These are phyloP conservation scores for Saturnispora sekii DNA, from an alignment of 805 yeast genomes.

Conservation along the genomic window DNA sequence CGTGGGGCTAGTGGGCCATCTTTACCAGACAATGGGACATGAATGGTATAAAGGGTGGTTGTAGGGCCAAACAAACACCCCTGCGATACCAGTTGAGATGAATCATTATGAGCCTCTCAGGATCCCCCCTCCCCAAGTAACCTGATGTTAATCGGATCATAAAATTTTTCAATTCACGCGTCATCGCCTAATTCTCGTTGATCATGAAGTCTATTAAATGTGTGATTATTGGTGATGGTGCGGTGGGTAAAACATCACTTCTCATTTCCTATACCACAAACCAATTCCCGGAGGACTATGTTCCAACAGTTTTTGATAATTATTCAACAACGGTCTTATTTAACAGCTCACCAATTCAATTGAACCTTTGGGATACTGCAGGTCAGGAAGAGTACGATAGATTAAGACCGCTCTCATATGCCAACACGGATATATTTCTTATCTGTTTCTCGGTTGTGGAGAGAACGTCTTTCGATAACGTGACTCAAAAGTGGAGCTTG, in stretches of 20 bases:
- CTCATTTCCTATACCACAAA: conserved; percentile 85
- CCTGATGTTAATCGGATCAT: too few species aligned
- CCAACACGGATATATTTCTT: conserved; percentile 83
- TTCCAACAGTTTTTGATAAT: conserved; percentile 91
- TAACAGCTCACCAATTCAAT: conserved; percentile 70
- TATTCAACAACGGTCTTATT: conserved; percentile 80
- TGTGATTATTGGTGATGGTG: conserved; percentile 93
- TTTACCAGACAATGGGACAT: too few species aligned
- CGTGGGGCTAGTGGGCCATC: too few species aligned
- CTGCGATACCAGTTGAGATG: too few species aligned
- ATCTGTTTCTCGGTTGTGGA: conserved; percentile 79
- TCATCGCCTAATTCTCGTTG: neutral
- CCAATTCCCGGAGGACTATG: conserved; percentile 86
- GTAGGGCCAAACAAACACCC: too few species aligned
- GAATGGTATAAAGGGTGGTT: too few species aligned
- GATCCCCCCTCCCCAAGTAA: neutral
- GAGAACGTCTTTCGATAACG: conserved; percentile 73
- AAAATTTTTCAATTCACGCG: neutral
- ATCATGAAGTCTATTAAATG: conserved; percentile 79
- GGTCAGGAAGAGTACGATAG: conserved; percentile 92
- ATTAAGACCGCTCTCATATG: conserved; percentile 80
- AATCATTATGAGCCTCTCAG: too few species aligned
- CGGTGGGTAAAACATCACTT: conserved; percentile 89
- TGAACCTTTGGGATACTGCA: conserved; percentile 94
- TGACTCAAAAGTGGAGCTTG: conserved; percentile 75